A percentile compares a stretch with the other conserved stretches of the same genome.
Evolutionary conservation across 768 basidiomycete genomes (phyloP).

Genomic region (Cubamyces lactineus): DNA sequence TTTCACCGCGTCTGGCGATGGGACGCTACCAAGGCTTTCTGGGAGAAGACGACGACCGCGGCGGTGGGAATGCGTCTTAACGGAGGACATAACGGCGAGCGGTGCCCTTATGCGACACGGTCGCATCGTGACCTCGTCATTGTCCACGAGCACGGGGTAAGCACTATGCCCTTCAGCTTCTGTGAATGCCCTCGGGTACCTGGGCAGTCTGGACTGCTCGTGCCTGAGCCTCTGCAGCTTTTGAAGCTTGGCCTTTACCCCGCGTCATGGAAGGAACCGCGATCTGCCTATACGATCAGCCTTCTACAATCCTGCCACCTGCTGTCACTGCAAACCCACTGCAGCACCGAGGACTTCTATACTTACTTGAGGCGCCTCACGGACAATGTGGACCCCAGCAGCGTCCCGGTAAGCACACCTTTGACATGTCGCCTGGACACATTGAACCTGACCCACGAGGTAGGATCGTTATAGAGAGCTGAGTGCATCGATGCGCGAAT

Average conservation of each 20-base stretch:
- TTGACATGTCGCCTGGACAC: too few species aligned
- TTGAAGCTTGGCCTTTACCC: not conserved
- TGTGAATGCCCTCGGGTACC: not conserved
- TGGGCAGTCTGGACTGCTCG: not conserved
- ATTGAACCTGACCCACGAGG: too few species aligned
- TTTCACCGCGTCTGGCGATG: not conserved
- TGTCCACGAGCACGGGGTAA: not conserved
- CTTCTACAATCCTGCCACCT: conserved; percentile 1
- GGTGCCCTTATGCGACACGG: not conserved
- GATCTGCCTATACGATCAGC: too few species aligned
- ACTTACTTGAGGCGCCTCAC: not conserved
- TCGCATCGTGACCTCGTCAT: not conserved
- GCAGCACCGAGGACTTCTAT: conserved; percentile 7
- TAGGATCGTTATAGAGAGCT: too few species aligned
- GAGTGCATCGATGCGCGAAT: too few species aligned
- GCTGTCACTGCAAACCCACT: conserved; percentile 6
- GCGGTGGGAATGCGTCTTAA: not conserved
- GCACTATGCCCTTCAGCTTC: not conserved
- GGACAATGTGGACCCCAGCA: conserved; percentile 4
- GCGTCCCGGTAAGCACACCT: not conserved
- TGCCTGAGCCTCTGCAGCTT: not conserved
- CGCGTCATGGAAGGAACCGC: conserved; percentile 1
- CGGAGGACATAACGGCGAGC: not conserved
- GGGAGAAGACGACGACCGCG: not conserved
- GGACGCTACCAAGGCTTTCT: not conserved